Base-by-base conservation (phyloP, 345 rosid species). In the Ceriops zippeliana region DNA sequence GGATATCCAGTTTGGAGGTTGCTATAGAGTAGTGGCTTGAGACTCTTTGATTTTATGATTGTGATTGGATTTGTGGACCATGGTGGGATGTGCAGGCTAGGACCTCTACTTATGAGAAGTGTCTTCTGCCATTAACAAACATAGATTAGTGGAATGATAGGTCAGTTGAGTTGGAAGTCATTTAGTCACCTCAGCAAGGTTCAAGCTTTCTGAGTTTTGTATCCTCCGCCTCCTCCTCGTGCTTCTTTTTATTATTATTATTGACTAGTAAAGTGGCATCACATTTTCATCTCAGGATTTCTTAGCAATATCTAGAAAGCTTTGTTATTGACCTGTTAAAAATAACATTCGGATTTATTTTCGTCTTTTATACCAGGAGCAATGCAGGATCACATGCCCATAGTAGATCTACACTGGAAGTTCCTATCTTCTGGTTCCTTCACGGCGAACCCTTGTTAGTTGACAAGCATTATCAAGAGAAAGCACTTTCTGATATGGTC, bases 361-460 rank as follows among this genome's bases (percentile, higher is more conserved):
- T 49, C 31, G 16, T 32, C 11, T 7, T 34, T 52, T 38, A 65
- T 35, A 64, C 72, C 70, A 64, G 0, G 9, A 34, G 37, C 7
- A 7, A 74, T 83, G 59, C 88, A 95, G 99, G 99, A 76, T 85
- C 82, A 69, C 97, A 91, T 79, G 96, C 99, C 72, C 86, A 87
- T 69, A 81, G 92, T 80, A 88, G 93, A 79, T 88, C 98, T 35
- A 91, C 86, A n/a, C 86, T 95, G 76, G 99, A 95, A 84, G 86
- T 95, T 80, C 99, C 99, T 35, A 85, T 91, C 70, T 91, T 95
- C 77, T 95, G 99, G 99, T 91, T 91, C 84, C 86, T 95, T 79
- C 82, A 79, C 76, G 86, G 84, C 2, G 99, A 95, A 63, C 89
- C 98, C 22, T 80, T 95, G 65, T 70, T 95, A 71, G 85, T 95